phyloP scores from a whole-genome alignment of 768 basidiomycete species.

The Hortiboletus campestris region DNA sequence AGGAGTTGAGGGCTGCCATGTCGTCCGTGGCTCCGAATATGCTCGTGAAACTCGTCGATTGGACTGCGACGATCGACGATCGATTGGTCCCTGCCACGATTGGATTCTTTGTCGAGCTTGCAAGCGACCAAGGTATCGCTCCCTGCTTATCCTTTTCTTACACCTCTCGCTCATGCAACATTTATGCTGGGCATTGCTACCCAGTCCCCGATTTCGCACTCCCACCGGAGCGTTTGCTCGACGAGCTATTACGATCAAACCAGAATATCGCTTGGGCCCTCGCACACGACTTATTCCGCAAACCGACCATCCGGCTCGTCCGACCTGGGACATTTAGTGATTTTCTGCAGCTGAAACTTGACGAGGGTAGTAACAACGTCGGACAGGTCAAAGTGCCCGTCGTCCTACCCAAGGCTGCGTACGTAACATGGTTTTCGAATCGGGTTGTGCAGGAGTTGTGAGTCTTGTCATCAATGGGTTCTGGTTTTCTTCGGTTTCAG shows the following conservation, averaged over 20 bases:
- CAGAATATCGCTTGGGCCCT: not conserved
- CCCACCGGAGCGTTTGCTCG: constrained; percentile 8
- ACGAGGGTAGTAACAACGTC: not conserved
- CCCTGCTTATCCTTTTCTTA: not conserved
- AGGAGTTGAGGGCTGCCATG: constrained; percentile 8
- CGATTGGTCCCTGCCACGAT: constrained; percentile 5
- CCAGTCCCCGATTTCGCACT: not conserved
- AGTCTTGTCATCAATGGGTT: not conserved
- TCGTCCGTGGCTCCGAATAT: not conserved
- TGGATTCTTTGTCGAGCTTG: constrained; percentile 18
- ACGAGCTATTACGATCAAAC: not conserved
- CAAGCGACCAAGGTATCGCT: not conserved
- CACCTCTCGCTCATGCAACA: not conserved
- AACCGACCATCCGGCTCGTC: constrained; percentile 24
- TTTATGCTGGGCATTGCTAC: too few relatives aligned
- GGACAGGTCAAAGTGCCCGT: constrained; percentile 25
- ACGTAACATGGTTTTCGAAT: not conserved
- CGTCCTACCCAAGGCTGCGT: constrained; percentile 10
- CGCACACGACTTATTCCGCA: not conserved
- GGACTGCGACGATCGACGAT: constrained; percentile 14
- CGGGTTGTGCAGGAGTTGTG: constrained; percentile 18
- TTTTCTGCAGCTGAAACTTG: constrained; percentile 18
- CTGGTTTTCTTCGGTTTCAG: too few relatives aligned
- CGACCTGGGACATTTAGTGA: constrained; percentile 21
- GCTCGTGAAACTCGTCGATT: constrained; percentile 3